These are phyloP conservation scores for Fusarium sacchari DNA, from an alignment of 2,329 filamentous ascomycete genomes.

Conservation along the genomic window DNA sequence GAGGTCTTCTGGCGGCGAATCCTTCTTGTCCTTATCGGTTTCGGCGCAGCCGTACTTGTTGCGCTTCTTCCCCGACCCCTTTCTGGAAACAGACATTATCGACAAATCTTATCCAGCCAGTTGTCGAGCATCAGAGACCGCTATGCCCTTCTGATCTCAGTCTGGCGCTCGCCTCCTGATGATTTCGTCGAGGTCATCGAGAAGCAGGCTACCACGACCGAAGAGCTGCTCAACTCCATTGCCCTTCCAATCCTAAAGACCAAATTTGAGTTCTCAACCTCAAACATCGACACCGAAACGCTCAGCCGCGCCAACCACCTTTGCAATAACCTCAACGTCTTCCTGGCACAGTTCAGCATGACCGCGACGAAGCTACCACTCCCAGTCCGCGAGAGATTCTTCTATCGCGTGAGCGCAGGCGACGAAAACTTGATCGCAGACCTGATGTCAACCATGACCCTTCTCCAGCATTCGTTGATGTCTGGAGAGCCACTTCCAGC, in stretches of 20 bases:
- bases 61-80: constrained; percentile 4
- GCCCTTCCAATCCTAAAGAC: constrained; percentile 9
- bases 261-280: constrained; percentile 21
- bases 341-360: constrained; percentile 14
- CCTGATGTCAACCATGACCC: constrained; percentile 16
- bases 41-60: constrained; percentile 7
- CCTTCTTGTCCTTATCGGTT: constrained; percentile 17
- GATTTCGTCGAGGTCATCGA: constrained; percentile 12
- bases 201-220: constrained; percentile 5
- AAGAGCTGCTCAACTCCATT: constrained; percentile 11
- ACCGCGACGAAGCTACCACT: constrained; percentile 3
- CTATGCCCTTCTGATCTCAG: constrained; percentile 6
- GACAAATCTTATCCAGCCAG: constrained; percentile 14
- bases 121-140: constrained; percentile 9
- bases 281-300: constrained; percentile 11
- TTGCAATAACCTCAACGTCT: constrained; percentile 17
- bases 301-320: constrained; percentile 11
- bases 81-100: constrained; percentile 9
- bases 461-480: constrained; percentile 13
- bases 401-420: constrained; percentile 1
- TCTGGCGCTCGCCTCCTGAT: constrained; percentile 3
- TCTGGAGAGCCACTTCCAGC: constrained; percentile 12
- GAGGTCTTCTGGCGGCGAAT: constrained; percentile 15
- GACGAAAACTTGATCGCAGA: constrained; percentile 12
- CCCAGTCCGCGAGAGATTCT: constrained; percentile 8